Evolutionary conservation across 2,329 filamentous ascomycete genomes (phyloP).

Genomic region (Xenoacremonium recifei): DNA sequence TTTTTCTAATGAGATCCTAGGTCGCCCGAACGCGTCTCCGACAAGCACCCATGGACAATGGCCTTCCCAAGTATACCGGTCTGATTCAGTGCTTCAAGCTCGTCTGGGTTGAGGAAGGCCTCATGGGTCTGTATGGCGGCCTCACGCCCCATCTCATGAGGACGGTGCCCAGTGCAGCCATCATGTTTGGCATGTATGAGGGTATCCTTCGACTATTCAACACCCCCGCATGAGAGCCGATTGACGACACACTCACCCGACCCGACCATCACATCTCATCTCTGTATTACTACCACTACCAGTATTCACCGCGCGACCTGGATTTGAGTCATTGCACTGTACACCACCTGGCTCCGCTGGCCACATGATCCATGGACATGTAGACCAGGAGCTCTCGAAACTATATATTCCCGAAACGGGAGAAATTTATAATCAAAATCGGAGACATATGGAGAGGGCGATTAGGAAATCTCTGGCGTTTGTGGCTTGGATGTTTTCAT

Average conservation of each 20-base stretch:
- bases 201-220: slow-evolving; percentile 51
- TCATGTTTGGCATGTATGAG: slow-evolving; percentile 92
- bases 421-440: too few relatives aligned
- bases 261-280: background rate
- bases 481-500: too few relatives aligned
- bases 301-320: too few relatives aligned
- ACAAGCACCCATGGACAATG: slow-evolving; percentile 73
- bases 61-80: slow-evolving; percentile 81
- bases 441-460: too few relatives aligned
- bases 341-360: too few relatives aligned
- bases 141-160: slow-evolving; percentile 88
- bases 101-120: slow-evolving; percentile 84
- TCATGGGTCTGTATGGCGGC: slow-evolving; percentile 84
- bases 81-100: slow-evolving; percentile 85
- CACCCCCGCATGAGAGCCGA: slow-evolving; percentile 35
- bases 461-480: too few relatives aligned
- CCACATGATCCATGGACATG: too few relatives aligned
- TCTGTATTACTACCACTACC: slow-evolving; percentile 1
- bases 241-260: too few relatives aligned
- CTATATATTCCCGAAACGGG: too few relatives aligned
- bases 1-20: slow-evolving; percentile 33
- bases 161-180: slow-evolving; percentile 87
- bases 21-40: slow-evolving; percentile 81
- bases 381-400: too few relatives aligned
- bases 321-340: too few relatives aligned